Conservation (phyloP, 2,329 filamentous ascomycete species). For the Sordariomycetes sp. region DNA sequence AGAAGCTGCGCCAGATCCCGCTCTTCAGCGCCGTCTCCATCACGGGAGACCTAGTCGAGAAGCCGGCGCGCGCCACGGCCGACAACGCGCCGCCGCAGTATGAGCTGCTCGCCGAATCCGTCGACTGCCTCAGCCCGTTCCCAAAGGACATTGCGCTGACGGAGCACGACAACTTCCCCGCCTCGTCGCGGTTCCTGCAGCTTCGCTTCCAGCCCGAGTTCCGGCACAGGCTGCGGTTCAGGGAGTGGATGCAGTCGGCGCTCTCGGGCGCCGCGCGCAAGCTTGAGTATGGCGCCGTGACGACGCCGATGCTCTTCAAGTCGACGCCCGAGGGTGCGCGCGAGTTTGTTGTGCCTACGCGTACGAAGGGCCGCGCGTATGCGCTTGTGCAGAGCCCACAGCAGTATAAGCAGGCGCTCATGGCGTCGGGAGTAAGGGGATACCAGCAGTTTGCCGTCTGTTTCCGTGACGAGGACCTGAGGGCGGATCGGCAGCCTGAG, state of each 20-base stretch:
- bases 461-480: conserved; percentile 87
- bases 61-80: conserved; percentile 8
- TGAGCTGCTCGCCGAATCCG: conserved; percentile 23
- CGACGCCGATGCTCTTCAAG: conserved; percentile 92
- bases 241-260: conserved; percentile 44
- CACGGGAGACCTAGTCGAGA: conserved; percentile 20
- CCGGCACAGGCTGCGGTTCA: conserved; percentile 54
- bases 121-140: conserved; percentile 60
- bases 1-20: conserved; percentile 30
- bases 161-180: conserved; percentile 58
- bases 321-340: conserved; percentile 91
- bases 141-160: conserved; percentile 66
- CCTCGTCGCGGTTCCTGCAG: conserved; percentile 69
- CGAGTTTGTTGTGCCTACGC: conserved; percentile 86
- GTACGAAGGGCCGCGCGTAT: conserved; percentile 64
- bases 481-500: conserved; percentile 88
- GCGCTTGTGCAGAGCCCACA: conserved; percentile 93
- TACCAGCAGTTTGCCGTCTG: conserved; percentile 94
- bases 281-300: conserved; percentile 60
- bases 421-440: conserved; percentile 70
- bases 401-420: conserved; percentile 96
- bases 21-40: conserved; percentile 39
- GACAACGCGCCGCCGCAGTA: conserved; percentile 9
- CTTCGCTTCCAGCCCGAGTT: conserved; percentile 61
- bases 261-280: conserved; percentile 39